A percentile compares a stretch with the other conserved stretches of the same genome.
Evolutionary conservation across 192 early-diverging fungal species (phyloP).

Genomic region (Podila epigama): DNA sequence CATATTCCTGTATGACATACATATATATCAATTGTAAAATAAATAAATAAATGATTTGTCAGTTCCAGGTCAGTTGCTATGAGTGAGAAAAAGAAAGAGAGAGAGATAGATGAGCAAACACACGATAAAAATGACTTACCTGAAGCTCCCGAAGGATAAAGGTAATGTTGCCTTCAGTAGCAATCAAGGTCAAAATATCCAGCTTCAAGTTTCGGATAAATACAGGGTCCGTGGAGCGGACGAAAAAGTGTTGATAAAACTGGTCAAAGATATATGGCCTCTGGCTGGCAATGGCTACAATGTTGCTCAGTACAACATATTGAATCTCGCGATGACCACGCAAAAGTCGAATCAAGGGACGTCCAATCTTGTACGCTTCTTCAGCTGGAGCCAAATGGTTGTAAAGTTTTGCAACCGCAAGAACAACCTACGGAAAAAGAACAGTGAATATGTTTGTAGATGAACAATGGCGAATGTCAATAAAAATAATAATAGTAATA

Average conservation of each 20-base stretch:
- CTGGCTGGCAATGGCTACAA: slow-evolving; percentile 74
- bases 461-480: neutral
- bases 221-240: slow-evolving; percentile 77
- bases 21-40: too few species aligned
- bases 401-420: slow-evolving; percentile 71
- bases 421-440: slow-evolving; percentile 74
- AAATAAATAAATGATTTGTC: too few species aligned
- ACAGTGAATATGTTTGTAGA: neutral
- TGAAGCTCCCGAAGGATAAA: slow-evolving; percentile 79
- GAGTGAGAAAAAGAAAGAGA: too few species aligned
- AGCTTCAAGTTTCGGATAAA: slow-evolving; percentile 86
- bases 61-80: too few species aligned
- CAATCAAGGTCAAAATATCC: slow-evolving; percentile 79
- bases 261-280: slow-evolving; percentile 75
- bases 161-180: slow-evolving; percentile 69
- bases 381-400: slow-evolving; percentile 69
- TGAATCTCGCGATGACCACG: slow-evolving; percentile 77
- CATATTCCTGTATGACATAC: slow-evolving; percentile 76
- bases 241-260: slow-evolving; percentile 81
- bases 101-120: too few species aligned
- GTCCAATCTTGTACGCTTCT: slow-evolving; percentile 64
- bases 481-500: neutral
- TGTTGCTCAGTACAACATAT: slow-evolving; percentile 79
- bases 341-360: slow-evolving; percentile 80
- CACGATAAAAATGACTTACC: slow-evolving; percentile 40